Base-by-base conservation (phyloP, 805 yeast genomes). In the Teunomyces kruisii region DNA sequence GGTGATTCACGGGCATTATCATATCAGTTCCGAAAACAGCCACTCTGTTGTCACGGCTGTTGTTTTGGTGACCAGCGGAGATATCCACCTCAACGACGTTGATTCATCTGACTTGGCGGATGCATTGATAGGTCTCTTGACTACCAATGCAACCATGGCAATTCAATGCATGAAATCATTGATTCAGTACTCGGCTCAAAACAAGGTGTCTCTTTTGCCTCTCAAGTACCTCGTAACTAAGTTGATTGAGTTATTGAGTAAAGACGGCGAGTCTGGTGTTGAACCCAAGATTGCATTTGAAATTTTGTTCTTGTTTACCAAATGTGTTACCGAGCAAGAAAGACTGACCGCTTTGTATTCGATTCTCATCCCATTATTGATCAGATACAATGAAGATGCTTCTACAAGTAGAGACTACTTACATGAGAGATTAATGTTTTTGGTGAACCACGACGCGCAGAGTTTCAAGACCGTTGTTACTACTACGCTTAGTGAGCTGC, bases 91-190 rank as follows among this genome's bases (percentile, higher is more conserved):
- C 27, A 48, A 47, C 15, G 60, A 56, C 5, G 43, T 47, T 2
- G 70, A 68, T 9, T 56, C 65, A 0, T 38, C 38, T 1, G 32
- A 35, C 4, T 43, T 70, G 22, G 55, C 61, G 13, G 45, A 50
- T 5, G 53, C 58, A 3, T 57, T 72, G 29, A 27, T 69, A 2
- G 48, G 49, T 4, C 54, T 68, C 40, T 33, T 67, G 30, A 43
- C 30, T 8, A 43, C 52, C 3, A 50, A 51, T 0, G 61, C 59
- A 2, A 36, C 65, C 6, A 60, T 65, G 26, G 67, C 67, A 9
- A 48, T 70, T 9, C 90, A 84, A 50, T 83, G 94, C 12, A 68
- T 85, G 41, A 83, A 76, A 53, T 71, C 83, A 0, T 65, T 88
- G 35, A 68, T 85, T 7, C 70, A 68, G 32, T 57, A 68, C 30